Base-by-base conservation (phyloP, 2,329 filamentous ascomycete species). In the Pseudocercospora fijiensis region DNA sequence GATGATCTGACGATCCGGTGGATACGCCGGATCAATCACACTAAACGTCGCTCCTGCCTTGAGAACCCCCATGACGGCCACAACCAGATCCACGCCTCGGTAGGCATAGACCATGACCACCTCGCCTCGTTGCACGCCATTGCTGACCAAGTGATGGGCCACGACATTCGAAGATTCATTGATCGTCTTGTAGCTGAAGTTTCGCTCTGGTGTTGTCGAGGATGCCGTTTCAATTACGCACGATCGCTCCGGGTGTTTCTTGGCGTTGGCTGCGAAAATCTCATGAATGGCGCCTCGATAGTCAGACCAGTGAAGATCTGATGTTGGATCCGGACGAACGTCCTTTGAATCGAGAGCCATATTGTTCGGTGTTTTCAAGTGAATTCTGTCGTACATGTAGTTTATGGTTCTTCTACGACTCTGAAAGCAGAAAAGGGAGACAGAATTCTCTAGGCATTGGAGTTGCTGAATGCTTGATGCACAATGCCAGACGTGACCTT, bases 41-140 rank as follows among this genome's bases (percentile, higher is more conserved):
- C 82, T 85, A 75, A 86, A 83, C 37, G 83, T 85, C 8, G 83
- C 85, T 62, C 85, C 85, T 41, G 85, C 84, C 64, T 83, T 83
- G 57, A 85, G 74, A 3, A 80, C 80, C 64, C 92, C 93, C 91
- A 96, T 96, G 60, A 92, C 88, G 37, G 89, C 87, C 7, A 90
- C 86, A 0, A 90, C 88, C 45, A 91, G 78, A 71, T 91, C 91
- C 33, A 96, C 92, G 62, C 87, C 87, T 63, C 93, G 87, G 78
- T 96, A 86, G 61, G 91, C 91, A 74, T 88, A 97, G 67, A 95
- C 90, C 91, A 96, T 96, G 72, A 96, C 92, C 2, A 96, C 92
- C 74, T 98, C 92, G 8, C 92, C 92, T 69, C 87, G 82, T 64
- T 87, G 83, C 67, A 92, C 83, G 63, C 93, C 92, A 71, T 87